Conservation (phyloP, 306 rosid species). For the Corylus americana region DNA sequence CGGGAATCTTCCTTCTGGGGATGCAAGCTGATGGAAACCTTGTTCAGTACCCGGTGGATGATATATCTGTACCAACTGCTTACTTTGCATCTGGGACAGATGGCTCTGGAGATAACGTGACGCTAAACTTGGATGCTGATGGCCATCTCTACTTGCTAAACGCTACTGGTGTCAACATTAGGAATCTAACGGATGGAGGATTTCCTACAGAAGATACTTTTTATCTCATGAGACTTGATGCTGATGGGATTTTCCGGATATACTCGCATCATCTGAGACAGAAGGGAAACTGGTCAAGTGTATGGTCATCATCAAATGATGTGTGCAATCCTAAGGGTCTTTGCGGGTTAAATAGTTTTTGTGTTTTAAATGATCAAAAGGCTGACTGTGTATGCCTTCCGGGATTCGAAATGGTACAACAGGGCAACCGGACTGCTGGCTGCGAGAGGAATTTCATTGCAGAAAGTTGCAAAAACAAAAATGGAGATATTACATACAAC, state of each 20-base stretch:
- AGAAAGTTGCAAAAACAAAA: not conserved
- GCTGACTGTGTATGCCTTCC: not conserved
- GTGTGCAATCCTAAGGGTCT: not conserved
- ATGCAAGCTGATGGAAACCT: slow-evolving; percentile 32
- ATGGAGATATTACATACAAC: not conserved
- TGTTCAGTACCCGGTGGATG: slow-evolving; percentile 20
- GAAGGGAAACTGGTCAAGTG: not conserved
- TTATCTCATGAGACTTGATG: not conserved
- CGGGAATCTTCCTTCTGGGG: slow-evolving; percentile 9
- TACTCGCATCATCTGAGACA: not conserved
- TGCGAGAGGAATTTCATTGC: not conserved
- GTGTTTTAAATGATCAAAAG: not conserved
- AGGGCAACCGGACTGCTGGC: not conserved
- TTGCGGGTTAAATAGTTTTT: not conserved
- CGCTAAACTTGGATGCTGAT: not conserved
- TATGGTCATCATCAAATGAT: not conserved
- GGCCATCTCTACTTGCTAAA: slow-evolving; percentile 4
- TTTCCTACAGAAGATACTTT: not conserved
- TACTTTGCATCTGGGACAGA: no score
- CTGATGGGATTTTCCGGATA: not conserved
- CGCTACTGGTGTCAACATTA: not conserved
- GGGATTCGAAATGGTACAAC: not conserved
- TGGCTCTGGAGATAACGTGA: not conserved
- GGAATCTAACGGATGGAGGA: not conserved
- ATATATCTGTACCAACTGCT: no score